Evolutionary conservation across 371 early-diverging fungal species (phyloP).

Genomic region (Blakeslea trispora): DNA sequence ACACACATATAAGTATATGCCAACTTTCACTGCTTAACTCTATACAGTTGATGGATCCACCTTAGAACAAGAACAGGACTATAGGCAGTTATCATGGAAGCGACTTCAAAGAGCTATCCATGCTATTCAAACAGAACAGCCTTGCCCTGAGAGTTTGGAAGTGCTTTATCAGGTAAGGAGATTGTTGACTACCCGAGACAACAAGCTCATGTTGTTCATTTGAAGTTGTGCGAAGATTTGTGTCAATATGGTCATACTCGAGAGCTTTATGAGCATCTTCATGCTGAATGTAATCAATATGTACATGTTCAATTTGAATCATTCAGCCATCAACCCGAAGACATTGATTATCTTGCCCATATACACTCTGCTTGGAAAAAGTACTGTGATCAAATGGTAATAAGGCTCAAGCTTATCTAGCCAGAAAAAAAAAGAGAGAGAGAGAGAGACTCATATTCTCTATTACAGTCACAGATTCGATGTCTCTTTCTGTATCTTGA

Average conservation of each 20-base stretch:
- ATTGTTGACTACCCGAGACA: not conserved
- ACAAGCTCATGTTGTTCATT: not conserved
- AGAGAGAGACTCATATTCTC: too few relatives aligned
- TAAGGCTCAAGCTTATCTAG: not conserved
- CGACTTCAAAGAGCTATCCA: slow-evolving; percentile 70
- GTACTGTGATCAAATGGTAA: slow-evolving; percentile 73
- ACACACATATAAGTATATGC: not conserved
- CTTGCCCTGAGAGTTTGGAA: slow-evolving; percentile 73
- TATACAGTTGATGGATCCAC: slow-evolving; percentile 61
- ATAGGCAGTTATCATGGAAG: slow-evolving; percentile 48
- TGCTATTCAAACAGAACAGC: slow-evolving; percentile 69
- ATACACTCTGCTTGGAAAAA: slow-evolving; percentile 65
- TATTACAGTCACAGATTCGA: slow-evolving; percentile 67
- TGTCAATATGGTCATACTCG: slow-evolving; percentile 78
- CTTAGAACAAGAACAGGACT: slow-evolving; percentile 59
- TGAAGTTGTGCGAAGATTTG: slow-evolving; percentile 81
- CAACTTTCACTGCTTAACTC: too few relatives aligned
- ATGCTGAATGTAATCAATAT: slow-evolving; percentile 57
- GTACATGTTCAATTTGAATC: slow-evolving; percentile 28
- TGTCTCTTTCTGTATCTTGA: slow-evolving; percentile 90
- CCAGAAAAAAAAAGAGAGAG: too few relatives aligned
- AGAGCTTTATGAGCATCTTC: slow-evolving; percentile 63
- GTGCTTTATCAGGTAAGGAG: slow-evolving; percentile 74
- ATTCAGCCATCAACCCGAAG: slow-evolving; percentile 19
- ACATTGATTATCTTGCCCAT: slow-evolving; percentile 50